These are phyloP conservation scores for Aureobasidium sp. DNA, from an alignment of 2,329 filamentous ascomycete species.

Conservation along the genomic window DNA sequence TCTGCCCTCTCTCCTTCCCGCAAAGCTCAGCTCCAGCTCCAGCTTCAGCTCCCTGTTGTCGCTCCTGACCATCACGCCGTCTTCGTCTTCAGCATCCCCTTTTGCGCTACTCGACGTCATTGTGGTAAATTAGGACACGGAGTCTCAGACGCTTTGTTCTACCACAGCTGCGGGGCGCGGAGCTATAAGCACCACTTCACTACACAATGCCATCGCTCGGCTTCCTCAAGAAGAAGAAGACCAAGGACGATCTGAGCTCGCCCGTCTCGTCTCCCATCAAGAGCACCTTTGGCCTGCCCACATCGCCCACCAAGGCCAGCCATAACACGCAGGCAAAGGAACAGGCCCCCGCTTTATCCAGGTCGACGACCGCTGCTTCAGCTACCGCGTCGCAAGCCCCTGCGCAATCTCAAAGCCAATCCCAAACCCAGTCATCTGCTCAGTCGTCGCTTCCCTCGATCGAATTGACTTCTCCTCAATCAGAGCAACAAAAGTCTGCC, in stretches of 20 bases:
- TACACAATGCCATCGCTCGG: conserved; percentile 79
- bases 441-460: conserved; percentile 8
- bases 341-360: conserved; percentile 10
- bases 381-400: conserved; percentile 15
- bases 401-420: conserved; percentile 9
- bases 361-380: conserved; percentile 17
- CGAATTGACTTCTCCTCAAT: conserved; percentile 3
- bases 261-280: conserved; percentile 55
- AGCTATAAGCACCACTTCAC: not conserved
- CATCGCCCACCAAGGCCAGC: conserved; percentile 7
- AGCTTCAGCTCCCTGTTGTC: conserved; percentile 7
- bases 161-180: conserved; percentile 10
- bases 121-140: conserved; percentile 1
- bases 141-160: conserved; percentile 10
- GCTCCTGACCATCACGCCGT: not conserved
- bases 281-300: conserved; percentile 28
- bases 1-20: not conserved
- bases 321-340: not conserved
- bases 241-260: conserved; percentile 69
- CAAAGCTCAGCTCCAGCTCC: conserved; percentile 7
- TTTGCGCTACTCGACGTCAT: not conserved
- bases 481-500: conserved; percentile 21
- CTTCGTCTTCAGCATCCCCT: not conserved
- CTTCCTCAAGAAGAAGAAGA: conserved; percentile 98
- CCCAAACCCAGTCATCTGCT: not conserved